Conservation (phyloP, 441 rosid genomes). For the Pelargonium myrrhifolium region DNA sequence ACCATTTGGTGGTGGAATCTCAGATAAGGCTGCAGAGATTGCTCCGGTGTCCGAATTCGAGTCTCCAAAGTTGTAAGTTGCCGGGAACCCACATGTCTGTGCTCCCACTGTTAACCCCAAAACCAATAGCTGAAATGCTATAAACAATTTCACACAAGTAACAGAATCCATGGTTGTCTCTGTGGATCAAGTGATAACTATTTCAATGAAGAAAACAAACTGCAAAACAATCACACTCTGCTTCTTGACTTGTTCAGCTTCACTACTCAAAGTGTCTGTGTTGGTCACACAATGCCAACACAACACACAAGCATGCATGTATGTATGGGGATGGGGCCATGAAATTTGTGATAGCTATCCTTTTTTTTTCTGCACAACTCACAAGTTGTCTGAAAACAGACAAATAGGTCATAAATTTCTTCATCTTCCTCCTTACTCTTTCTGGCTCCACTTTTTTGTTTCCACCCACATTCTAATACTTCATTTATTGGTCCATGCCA, state of each 20-base stretch:
- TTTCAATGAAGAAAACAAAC: no score
- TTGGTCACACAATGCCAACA: neutral
- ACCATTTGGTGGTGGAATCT: slow-evolving; percentile 52
- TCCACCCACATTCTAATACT: neutral
- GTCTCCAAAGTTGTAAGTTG: slow-evolving; percentile 71
- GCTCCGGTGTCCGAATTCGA: slow-evolving; percentile 80
- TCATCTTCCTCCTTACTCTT: neutral
- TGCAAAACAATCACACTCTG: no score
- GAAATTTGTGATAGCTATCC: no score
- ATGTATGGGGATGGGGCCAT: neutral
- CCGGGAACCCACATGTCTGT: slow-evolving; percentile 45
- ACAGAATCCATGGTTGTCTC: slow-evolving; percentile 16
- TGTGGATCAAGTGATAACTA: neutral
- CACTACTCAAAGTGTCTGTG: neutral
- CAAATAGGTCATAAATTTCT: neutral
- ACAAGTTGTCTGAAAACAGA: neutral
- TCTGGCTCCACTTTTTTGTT: slow-evolving; percentile 4
- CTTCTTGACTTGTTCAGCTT: neutral
- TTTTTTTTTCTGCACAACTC: neutral
- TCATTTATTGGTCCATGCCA: no score
- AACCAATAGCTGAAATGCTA: slow-evolving; percentile 17
- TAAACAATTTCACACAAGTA: slow-evolving; percentile 10
- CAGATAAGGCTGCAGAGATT: slow-evolving; percentile 39
- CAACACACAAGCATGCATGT: neutral
- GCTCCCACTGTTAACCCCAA: slow-evolving; percentile 15